Conservation (phyloP, 148 eudicot species). For the Suaeda aralocaspica region DNA sequence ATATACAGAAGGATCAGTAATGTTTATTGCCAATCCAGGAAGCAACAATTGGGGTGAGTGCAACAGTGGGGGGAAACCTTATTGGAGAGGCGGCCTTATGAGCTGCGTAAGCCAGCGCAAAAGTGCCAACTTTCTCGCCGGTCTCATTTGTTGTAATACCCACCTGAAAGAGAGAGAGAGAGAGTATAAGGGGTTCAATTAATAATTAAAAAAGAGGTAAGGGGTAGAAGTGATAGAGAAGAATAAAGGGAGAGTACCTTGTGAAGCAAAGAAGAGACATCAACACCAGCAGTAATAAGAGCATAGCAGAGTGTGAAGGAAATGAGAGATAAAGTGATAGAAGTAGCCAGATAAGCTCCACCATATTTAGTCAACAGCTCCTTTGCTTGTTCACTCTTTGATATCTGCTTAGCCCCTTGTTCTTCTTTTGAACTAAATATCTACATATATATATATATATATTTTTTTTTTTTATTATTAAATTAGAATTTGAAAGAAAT, state of each 20-base stretch:
- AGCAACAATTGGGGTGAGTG: constrained; percentile 91
- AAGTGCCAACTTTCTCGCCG: constrained; percentile 93
- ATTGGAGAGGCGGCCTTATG: constrained; percentile 98
- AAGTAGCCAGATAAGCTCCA: constrained; percentile 86
- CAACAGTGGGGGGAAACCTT: constrained; percentile 97
- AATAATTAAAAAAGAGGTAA: no score
- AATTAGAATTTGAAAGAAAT: background rate
- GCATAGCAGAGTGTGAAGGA: constrained; percentile 75
- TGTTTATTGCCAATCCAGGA: constrained; percentile 86
- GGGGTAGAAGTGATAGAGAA: no score
- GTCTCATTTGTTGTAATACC: constrained; percentile 73
- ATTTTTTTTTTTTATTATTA: no score
- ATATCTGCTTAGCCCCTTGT: constrained; percentile 41
- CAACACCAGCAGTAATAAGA: constrained; percentile 74
- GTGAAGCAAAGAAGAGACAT: constrained; percentile 71
- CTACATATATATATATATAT: no score
- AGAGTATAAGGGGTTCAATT: no score
- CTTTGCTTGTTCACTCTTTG: constrained; percentile 82
- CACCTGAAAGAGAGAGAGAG: no score
- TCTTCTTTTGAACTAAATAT: constrained; percentile 76
- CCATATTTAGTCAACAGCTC: constrained; percentile 87
- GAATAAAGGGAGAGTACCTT: no score
- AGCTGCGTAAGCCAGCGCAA: constrained; percentile 97
- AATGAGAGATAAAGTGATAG: constrained; percentile 84
- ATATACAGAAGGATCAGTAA: constrained; percentile 27